Evolutionary conservation across 2,329 filamentous ascomycete genomes (phyloP), one percentile per base, ranked within the genome.

Genomic region (Calonectria pseudoturangicola): DNA sequence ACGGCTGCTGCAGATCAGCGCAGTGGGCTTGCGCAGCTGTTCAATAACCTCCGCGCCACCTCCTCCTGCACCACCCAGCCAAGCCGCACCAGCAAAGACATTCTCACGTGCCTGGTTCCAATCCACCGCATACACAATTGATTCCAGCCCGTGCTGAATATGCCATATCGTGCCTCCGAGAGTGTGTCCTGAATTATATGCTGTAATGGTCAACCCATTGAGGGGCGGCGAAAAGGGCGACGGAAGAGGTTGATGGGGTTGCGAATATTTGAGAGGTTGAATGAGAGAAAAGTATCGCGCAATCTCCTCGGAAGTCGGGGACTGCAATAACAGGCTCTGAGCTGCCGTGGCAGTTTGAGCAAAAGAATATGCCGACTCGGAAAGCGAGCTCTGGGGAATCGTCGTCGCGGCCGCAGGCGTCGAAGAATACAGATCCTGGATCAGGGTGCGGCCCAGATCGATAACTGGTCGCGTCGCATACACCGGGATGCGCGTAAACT

Each of bases 41-140:
- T 99, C 97, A 69, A 98, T 95, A 25, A 99, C 95, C 82, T 98
- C 95, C 10, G 94, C 93, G 25, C 95, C 94, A 48, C 94, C 94
- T 0, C 91, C 92, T 36, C 93, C 94, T 27, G 93, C 92, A 7
- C 95, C 94, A 56, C 95, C 95, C 50, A 99, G 89, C 95, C 97
- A 98, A 30, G 96, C 95, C 27, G 97, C 97, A 74, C 96, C 96
- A 0, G 96, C 93, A 72, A 98, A 92, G 18, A 98, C 95, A 84
- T 98, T 98, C 83, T 99, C 97, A 77, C 95, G 92, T n/a, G 94
- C 95, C 84, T 98, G 96, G 79, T 98, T 98, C 97, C 97, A 99
- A 81, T 98, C 96, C 21, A 98, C 95, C 0, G 97, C 96, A 80
- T 99, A 98, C 1, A 99, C 96, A 50, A 99, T 96, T 0, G 96